A percentile compares a stretch with the other conserved stretches of the same genome.
These are phyloP conservation scores for Cercophora sp. DNA, from an alignment of 495 filamentous ascomycete species.

Conservation along the genomic window DNA sequence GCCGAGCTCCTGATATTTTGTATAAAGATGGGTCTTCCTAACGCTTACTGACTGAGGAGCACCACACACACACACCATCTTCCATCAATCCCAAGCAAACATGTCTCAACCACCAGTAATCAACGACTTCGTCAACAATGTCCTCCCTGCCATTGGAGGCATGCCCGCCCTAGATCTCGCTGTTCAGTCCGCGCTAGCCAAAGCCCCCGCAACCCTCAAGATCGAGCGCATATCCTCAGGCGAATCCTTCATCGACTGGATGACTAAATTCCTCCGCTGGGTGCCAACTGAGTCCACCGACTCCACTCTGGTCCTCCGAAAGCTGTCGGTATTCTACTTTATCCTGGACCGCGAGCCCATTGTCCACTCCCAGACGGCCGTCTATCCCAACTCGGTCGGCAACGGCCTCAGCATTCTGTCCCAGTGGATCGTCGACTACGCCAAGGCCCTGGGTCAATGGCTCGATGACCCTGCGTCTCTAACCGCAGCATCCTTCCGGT, in stretches of 20 bases:
- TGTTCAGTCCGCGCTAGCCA: no score
- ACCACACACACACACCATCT: no score
- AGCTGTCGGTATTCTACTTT: constrained; percentile 4
- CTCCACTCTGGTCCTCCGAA: not conserved
- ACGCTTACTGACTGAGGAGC: no score
- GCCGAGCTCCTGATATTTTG: no score
- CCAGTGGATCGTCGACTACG: constrained; percentile 6
- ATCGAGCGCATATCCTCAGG: no score
- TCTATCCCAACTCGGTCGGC: not conserved
- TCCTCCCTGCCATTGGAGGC: no score
- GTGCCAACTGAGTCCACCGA: not conserved
- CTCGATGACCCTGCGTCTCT: not conserved
- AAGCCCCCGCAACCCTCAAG: no score
- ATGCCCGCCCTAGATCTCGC: no score
- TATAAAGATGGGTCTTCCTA: no score
- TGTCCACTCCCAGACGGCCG: not conserved
- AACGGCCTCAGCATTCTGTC: not conserved
- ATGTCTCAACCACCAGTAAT: no score
- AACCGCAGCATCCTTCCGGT: not conserved
- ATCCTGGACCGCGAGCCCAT: constrained; percentile 3
- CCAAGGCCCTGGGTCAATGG: not conserved
- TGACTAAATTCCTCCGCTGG: not conserved
- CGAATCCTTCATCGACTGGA: not conserved
- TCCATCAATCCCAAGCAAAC: no score
- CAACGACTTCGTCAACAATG: no score